Base-by-base conservation (phyloP, 2,329 filamentous ascomycete genomes). In the Rasamsonia emersonii region DNA sequence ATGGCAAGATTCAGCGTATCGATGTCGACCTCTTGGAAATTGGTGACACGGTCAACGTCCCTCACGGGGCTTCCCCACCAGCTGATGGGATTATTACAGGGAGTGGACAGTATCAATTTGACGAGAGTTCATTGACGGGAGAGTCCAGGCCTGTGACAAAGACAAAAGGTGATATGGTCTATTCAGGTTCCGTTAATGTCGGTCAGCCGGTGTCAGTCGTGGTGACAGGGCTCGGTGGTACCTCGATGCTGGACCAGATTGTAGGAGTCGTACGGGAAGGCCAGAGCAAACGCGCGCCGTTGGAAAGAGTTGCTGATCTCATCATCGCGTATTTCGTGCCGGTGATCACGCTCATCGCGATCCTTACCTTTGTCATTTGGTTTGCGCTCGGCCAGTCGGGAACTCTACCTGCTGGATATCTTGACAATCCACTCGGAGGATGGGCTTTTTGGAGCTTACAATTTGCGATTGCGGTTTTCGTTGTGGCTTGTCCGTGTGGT, bases 61-160 rank as follows among this genome's bases (percentile, higher is more conserved):
- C 77, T 2, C 77, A 88, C 37, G 89, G 89, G 2, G 72, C 75
- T 2, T 93, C 86, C 1, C 89, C 89, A 0, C 83, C 89, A 1
- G 85, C 81, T 4, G 89, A 95, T 51, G 88, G 88, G 5, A 52
- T 60, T 3, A 49, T 93, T 13, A 45, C 70, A 8, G 50, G 50
- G 2, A 58, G 60, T 2, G 78, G 75, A 3, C 68, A 75, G 30
- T 76, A 75, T 26, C 71, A 66, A 30, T 94, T 95, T 48, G 86
- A 95, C 50, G 89, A 96, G 55, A 88, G 86, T 8, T 93, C 86
- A 39, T 67, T 96, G 38, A 95, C 89, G 1, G 66, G 66, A 36
- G 66, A 70, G 48, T 67, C 66, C 1, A 58, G 50, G 31, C 62
- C 64, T 7, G 62, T 66, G 13, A 52, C 47, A 27, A 70, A 69